phyloP scores from a whole-genome alignment of 192 early-diverging fungal genomes.

The Coemansia sp. region DNA sequence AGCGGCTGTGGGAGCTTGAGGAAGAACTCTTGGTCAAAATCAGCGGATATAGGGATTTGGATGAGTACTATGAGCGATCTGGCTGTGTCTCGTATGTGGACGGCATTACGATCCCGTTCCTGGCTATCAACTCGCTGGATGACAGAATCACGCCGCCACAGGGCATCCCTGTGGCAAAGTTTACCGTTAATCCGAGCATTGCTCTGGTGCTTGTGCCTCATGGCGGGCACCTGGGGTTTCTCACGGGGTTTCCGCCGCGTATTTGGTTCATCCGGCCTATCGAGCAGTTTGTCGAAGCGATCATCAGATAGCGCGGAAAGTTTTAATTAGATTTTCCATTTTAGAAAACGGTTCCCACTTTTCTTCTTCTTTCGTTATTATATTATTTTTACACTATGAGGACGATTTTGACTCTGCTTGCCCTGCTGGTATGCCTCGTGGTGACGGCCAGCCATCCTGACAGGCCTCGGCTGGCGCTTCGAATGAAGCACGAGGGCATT shows the following conservation, averaged over 20 bases:
- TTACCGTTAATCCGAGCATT: slow-evolving; percentile 69
- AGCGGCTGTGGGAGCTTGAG: slow-evolving; percentile 81
- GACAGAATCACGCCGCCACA: slow-evolving; percentile 74
- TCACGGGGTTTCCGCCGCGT: slow-evolving; percentile 32
- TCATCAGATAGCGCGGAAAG: slow-evolving; percentile 16
- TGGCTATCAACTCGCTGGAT: slow-evolving; percentile 80
- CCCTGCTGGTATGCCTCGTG: neutral
- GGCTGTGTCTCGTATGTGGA: slow-evolving; percentile 58
- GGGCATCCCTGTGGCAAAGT: slow-evolving; percentile 71
- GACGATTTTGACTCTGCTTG: neutral
- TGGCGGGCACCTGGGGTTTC: slow-evolving; percentile 93
- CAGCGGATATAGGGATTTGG: slow-evolving; percentile 70
- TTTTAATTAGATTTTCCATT: neutral
- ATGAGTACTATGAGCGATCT: slow-evolving; percentile 72
- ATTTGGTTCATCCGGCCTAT: slow-evolving; percentile 69
- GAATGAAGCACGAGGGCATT: slow-evolving; percentile 9
- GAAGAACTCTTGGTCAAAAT: slow-evolving; percentile 63
- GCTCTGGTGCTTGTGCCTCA: slow-evolving; percentile 72
- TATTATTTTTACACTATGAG: neutral
- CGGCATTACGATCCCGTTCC: slow-evolving; percentile 67
- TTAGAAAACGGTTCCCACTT: neutral
- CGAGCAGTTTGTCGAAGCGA: slow-evolving; percentile 62
- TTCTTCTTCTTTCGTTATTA: neutral
- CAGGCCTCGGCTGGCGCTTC: neutral
- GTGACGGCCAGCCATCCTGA: neutral